Base-by-base conservation (phyloP, 2,329 filamentous ascomycete species). In the Claviceps digitariae region DNA sequence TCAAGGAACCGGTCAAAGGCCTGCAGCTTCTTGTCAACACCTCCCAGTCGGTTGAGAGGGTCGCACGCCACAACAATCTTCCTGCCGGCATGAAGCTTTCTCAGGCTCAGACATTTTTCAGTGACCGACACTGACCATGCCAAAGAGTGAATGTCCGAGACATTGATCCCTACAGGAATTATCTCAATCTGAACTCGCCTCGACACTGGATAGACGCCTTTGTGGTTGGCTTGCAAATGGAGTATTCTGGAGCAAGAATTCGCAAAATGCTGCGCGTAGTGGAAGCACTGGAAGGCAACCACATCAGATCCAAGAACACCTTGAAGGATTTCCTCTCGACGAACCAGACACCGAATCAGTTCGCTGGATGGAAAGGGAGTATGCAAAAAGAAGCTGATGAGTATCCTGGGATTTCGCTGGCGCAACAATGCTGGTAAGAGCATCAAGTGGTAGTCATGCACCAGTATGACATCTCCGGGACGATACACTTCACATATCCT, bases 321-420 rank as follows among this genome's bases (percentile, higher is more conserved):
- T 58, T 91, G 87, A 10, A 97, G 74, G 6, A 97, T 77, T 65
- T 95, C 88, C 68, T 95, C 95, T 59, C 91, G 82, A 58, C 87
- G 82, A 31, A 87, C 86, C 54, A 96, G 74, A 66, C 90, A 95
- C 46, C 90, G 82, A 66, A 96, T 80, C 64, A 95, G 95, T 69
- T 97, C 91, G 74, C 87, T 94, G 69, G 89, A 95, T 40, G 91
- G 91, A 69, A 96, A 96, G 0, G 91, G 90, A 41, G 89, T 84
- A 68, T 96, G 91, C 48, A 96, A 75, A 72, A 88, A 96, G 74
- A 95, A 95, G 51, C 87, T 84, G 65, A 96, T 90, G 71, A 94
- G 93, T 67, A 95, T 87, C 66, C 89, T 87, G 3, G 89, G 87
- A 20, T 90, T 75, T 44, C 85, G 82, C 67, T 95, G 88, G 49